Evolutionary conservation across 2,329 filamentous ascomycete genomes (phyloP), one percentile per base, ranked within the genome.

Genomic region (Knufia petricola): DNA sequence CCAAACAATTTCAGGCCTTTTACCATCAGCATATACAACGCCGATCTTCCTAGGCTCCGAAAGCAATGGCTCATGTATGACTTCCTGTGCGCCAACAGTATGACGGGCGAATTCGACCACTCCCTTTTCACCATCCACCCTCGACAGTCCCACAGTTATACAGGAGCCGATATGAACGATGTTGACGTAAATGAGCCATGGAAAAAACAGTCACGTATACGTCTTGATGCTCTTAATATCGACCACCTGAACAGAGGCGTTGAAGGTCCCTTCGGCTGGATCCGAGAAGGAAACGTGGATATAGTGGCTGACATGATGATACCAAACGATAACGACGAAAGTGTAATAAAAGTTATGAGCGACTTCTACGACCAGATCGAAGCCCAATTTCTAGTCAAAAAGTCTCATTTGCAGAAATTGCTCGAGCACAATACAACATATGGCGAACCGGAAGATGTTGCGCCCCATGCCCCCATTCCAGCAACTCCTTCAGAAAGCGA

Each of bases 21-120:
- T 64, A 84, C 88, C 0, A 82, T 95, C 56, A 95, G 89, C 70
- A 94, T 98, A 53, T 98, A 87, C 69, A 92, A 87, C 4, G 95
- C 90, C 65, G 90, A 96, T 61, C 76, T 98, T 32, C 90, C 92
- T 1, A 85, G 92, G 60, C 71, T 98, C 40, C 80, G 92, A 46
- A 96, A 95, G 62, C 90, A 94, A 61, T 98, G 88, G 85, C 75
- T 98, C 0, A 95, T 96, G 65, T 98, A 98, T 70, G 92, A 98
- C 65, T 94, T 98, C 58, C 69, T 98, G 23, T 92, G 86, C 0
- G 92, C 92, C 15, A 95, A 87, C 61, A 90, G 92, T 65, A 94
- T 96, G 79, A 95, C 87, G 10, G 92, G 92, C 1, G 92, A 88
- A 0, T 95, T 86, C 58, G 92, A 98, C 61, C 87, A 92, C 48